Conservation (phyloP, 371 early-diverging fungal species). For the Rhizopus sp. region DNA sequence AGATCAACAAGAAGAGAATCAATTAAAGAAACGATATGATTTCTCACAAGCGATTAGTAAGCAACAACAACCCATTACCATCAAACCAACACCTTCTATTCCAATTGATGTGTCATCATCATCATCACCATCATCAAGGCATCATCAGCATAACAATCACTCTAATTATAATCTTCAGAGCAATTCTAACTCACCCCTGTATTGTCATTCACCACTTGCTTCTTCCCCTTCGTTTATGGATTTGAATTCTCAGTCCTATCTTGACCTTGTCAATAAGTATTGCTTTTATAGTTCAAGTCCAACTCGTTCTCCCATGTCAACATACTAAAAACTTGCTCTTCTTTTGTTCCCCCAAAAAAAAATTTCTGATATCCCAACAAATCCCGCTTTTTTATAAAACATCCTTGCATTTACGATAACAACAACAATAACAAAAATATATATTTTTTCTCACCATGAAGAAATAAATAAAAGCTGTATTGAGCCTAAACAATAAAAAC, state of each 20-base stretch:
- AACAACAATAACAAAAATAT: too few relatives aligned
- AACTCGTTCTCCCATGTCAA: slow-evolving; percentile 32
- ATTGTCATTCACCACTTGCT: slow-evolving; percentile 25
- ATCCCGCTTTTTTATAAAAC: too few relatives aligned
- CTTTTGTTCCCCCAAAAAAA: background rate
- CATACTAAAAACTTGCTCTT: slow-evolving; percentile 19
- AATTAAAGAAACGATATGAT: slow-evolving; percentile 21
- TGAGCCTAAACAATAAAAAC: too few relatives aligned
- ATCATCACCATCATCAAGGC: slow-evolving; percentile 10
- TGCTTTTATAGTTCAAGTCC: slow-evolving; percentile 52
- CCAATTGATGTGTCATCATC: slow-evolving; percentile 15
- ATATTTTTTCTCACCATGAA: too few relatives aligned
- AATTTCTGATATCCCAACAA: background rate
- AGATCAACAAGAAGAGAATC: slow-evolving; percentile 7
- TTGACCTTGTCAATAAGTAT: slow-evolving; percentile 53
- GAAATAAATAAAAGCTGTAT: too few relatives aligned
- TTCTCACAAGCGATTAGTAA: slow-evolving; percentile 23
- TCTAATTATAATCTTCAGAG: slow-evolving; percentile 8
- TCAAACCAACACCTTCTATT: slow-evolving; percentile 9
- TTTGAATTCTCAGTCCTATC: slow-evolving; percentile 34
- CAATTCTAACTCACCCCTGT: too few relatives aligned
- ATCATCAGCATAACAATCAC: background rate
- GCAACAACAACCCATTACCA: slow-evolving; percentile 2
- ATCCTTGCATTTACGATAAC: too few relatives aligned
- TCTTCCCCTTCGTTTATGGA: slow-evolving; percentile 25